These are phyloP conservation scores for Apiospora koreana DNA, from an alignment of 2,329 filamentous ascomycete genomes.

Conservation along the genomic window DNA sequence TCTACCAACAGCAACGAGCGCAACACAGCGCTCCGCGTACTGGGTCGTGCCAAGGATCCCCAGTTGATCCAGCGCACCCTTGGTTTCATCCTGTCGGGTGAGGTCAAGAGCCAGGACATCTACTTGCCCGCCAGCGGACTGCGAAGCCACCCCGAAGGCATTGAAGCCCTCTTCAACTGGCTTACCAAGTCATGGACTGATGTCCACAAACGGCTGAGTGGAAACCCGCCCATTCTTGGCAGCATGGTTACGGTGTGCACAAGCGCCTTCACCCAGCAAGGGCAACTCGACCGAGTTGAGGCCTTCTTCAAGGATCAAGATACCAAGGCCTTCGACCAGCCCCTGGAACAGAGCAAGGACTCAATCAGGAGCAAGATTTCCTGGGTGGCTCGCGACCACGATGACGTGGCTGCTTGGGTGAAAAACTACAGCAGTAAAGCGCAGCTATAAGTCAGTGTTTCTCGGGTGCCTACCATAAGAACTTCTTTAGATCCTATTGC, in stretches of 20 bases:
- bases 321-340: slow-evolving; percentile 83
- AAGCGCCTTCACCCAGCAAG: slow-evolving; percentile 73
- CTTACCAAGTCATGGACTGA: slow-evolving; percentile 87
- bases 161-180: slow-evolving; percentile 80
- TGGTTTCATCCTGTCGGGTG: slow-evolving; percentile 70
- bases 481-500: neutral
- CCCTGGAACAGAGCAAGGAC: slow-evolving; percentile 87
- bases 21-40: slow-evolving; percentile 82
- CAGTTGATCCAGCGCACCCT: slow-evolving; percentile 82
- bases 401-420: slow-evolving; percentile 68
- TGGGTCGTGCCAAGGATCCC: slow-evolving; percentile 77
- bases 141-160: slow-evolving; percentile 74
- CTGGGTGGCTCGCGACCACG: slow-evolving; percentile 75
- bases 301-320: slow-evolving; percentile 80
- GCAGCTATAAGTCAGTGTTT: slow-evolving; percentile 19
- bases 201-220: slow-evolving; percentile 77
- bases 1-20: slow-evolving; percentile 83
- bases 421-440: slow-evolving; percentile 61
- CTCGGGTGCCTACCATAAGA: neutral
- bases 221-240: slow-evolving; percentile 83
- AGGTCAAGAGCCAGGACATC: slow-evolving; percentile 93
- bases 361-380: slow-evolving; percentile 80
- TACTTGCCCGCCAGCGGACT: slow-evolving; percentile 85
- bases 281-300: slow-evolving; percentile 75
- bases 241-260: slow-evolving; percentile 82